These are phyloP conservation scores for Takashimella tepidaria DNA, from an alignment of 1,284 basidiomycete species.

Conservation along the genomic window DNA sequence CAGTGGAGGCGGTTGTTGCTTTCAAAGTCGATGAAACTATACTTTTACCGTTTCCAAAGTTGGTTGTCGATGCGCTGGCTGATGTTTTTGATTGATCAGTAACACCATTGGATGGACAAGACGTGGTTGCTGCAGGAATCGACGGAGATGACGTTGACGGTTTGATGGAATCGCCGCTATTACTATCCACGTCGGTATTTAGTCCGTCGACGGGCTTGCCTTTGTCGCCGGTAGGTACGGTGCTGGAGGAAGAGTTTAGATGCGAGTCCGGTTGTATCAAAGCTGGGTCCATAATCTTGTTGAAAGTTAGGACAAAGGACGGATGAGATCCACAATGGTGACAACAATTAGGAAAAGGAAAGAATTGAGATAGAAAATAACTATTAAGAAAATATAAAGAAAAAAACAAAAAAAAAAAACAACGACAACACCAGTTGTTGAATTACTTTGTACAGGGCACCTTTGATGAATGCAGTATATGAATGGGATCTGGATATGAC, in stretches of 20 bases:
- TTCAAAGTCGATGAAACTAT: background rate
- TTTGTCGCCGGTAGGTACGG: background rate
- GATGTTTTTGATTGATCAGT: no score
- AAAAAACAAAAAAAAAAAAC: background rate
- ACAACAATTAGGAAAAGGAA: background rate
- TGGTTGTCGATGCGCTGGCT: no score
- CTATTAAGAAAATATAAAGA: background rate
- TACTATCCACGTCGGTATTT: background rate
- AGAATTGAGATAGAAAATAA: background rate
- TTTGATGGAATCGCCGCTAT: background rate
- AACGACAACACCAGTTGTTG: no score
- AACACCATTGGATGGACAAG: background rate
- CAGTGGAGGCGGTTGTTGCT: background rate
- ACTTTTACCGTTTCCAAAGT: no score
- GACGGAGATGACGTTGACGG: background rate
- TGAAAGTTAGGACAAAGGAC: background rate
- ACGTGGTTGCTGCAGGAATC: background rate
- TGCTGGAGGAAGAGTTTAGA: slow-evolving; percentile 3
- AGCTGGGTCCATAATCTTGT: slow-evolving; percentile 14
- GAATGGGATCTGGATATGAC: no score
- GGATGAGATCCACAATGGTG: background rate
- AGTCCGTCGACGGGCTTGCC: slow-evolving; percentile 3
- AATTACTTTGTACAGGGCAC: no score
- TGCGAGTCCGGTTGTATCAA: slow-evolving; percentile 7
- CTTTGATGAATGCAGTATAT: no score